Percentiles rank a stretch among this genome's conserved stretches.
Evolutionary conservation across 177 flowering plant species (phyloP).

Genomic region (Vitis hybrid): DNA sequence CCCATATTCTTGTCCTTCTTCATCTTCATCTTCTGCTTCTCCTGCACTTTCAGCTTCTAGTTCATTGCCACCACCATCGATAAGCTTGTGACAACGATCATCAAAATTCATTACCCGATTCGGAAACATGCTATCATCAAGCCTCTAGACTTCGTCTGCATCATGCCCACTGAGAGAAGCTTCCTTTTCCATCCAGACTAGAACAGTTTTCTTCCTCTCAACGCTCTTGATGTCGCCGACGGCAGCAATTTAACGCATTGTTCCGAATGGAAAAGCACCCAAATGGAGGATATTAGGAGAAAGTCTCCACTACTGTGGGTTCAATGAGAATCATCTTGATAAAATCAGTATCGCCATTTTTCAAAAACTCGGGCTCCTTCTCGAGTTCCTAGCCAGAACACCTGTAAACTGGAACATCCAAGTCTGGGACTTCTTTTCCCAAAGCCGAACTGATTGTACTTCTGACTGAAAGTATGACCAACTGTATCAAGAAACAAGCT

Average conservation of each 20-base stretch:
- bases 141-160: background rate
- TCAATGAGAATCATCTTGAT: too few species aligned
- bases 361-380: too few species aligned
- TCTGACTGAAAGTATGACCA: constrained; percentile 70
- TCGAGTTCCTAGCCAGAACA: too few species aligned
- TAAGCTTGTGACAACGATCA: constrained; percentile 8
- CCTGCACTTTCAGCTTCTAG: constrained; percentile 21
- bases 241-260: too few species aligned
- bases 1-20: constrained; percentile 22
- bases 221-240: too few species aligned
- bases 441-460: constrained; percentile 31
- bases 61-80: constrained; percentile 10
- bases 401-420: too few species aligned
- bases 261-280: too few species aligned
- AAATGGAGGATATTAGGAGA: too few species aligned
- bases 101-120: background rate
- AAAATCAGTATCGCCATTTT: too few species aligned
- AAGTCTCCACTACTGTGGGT: too few species aligned
- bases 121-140: background rate
- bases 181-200: constrained; percentile 3
- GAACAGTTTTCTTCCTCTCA: constrained; percentile 10
- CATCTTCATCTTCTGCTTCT: constrained; percentile 32
- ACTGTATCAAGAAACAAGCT: constrained; percentile 79
- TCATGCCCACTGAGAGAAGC: background rate
- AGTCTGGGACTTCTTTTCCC: too few species aligned